phyloP scores from a whole-genome alignment of 345 rosid genomes.

The Linum usitatissimum region DNA sequence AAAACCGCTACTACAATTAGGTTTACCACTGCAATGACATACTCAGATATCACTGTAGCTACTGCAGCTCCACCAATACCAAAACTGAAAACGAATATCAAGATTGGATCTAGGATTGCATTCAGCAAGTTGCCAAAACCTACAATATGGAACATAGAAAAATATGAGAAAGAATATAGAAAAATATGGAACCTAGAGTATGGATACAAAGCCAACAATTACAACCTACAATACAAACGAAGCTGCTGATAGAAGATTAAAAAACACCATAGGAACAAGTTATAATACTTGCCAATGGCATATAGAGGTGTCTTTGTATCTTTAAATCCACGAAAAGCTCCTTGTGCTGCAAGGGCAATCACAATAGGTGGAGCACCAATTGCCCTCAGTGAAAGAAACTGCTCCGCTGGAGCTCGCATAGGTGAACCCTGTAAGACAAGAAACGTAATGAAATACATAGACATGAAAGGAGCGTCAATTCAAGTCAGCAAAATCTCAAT shows the following conservation, averaged over 20 bases:
- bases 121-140: conserved; percentile 75
- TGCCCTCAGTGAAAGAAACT: conserved; percentile 64
- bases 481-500: not conserved
- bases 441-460: conserved; percentile 4
- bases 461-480: not conserved
- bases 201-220: not conserved
- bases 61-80: conserved; percentile 82
- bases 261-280: conserved; percentile 2
- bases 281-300: conserved; percentile 74
- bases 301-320: conserved; percentile 85
- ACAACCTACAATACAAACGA: not conserved
- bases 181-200: too few species aligned
- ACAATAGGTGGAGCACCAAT: conserved; percentile 94
- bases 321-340: conserved; percentile 87
- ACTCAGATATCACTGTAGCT: conserved; percentile 95
- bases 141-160: conserved; percentile 15
- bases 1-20: conserved; percentile 15
- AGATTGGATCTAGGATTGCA: conserved; percentile 61
- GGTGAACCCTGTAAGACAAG: conserved; percentile 60
- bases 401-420: conserved; percentile 74
- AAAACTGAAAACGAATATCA: conserved; percentile 59
- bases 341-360: conserved; percentile 89
- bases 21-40: conserved; percentile 69
- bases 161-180: not conserved
- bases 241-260: not conserved